These are phyloP conservation scores for Neobulgaria alba DNA, from an alignment of 2,329 filamentous ascomycete species.

Conservation along the genomic window DNA sequence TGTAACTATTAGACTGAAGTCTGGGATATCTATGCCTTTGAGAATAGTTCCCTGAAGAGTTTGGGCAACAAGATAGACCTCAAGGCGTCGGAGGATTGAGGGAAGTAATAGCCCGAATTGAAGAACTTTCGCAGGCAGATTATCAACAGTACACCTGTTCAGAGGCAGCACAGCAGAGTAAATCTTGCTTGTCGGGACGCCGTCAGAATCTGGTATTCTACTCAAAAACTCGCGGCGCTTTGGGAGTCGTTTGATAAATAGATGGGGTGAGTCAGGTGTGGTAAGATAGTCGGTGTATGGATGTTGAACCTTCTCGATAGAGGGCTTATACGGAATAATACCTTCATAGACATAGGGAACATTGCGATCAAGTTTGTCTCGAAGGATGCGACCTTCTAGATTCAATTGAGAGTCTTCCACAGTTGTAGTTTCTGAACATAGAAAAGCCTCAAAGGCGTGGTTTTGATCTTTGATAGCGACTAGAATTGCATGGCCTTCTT, in stretches of 20 bases:
- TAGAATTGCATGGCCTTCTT: not conserved
- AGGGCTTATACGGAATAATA: conserved; percentile 38
- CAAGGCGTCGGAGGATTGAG: conserved; percentile 62
- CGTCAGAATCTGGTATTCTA: conserved; percentile 4
- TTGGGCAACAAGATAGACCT: conserved; percentile 53
- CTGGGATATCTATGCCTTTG: conserved; percentile 40
- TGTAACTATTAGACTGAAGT: conserved; percentile 49
- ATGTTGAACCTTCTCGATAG: conserved; percentile 32
- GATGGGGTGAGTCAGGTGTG: conserved; percentile 39
- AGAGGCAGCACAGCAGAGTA: conserved; percentile 39
- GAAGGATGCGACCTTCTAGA: conserved; percentile 14
- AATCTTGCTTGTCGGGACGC: conserved; percentile 28
- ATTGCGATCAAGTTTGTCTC: conserved; percentile 14
- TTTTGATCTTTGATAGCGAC: conserved; percentile 3
- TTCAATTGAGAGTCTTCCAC: not conserved
- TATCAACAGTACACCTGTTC: conserved; percentile 41
- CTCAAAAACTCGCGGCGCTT: conserved; percentile 54
- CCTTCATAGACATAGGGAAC: conserved; percentile 31
- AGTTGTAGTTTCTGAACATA: not conserved
- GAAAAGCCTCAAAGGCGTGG: conserved; percentile 8
- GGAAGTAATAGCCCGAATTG: conserved; percentile 58
- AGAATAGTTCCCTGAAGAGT: conserved; percentile 50
- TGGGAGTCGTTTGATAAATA: conserved; percentile 42
- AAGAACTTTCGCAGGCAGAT: conserved; percentile 32
- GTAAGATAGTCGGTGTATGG: conserved; percentile 31